These are phyloP conservation scores for Reticulascus tulasneorum DNA, from an alignment of 2,329 filamentous ascomycete species.

Conservation along the genomic window DNA sequence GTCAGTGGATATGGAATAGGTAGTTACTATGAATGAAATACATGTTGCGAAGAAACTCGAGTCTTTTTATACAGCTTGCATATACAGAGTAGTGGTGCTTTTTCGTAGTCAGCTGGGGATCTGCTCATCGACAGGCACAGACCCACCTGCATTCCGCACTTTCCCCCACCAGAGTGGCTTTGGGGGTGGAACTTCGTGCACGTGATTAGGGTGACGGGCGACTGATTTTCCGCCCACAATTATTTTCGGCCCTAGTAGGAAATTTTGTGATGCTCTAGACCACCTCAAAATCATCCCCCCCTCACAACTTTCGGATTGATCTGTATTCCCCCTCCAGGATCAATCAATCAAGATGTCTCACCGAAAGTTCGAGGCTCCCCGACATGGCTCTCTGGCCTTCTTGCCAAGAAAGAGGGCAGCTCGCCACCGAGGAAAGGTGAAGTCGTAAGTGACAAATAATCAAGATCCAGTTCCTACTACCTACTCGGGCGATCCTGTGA, in stretches of 20 bases:
- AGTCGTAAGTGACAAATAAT: slow-evolving; percentile 68
- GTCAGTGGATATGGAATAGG: no score
- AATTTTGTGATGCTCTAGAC: slow-evolving; percentile 1
- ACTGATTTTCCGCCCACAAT: slow-evolving; percentile 1
- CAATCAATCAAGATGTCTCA: slow-evolving; percentile 17
- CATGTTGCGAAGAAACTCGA: no score
- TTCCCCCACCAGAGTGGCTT: not conserved
- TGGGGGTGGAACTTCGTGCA: not conserved
- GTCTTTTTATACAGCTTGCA: no score
- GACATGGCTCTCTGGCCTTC: slow-evolving; percentile 90
- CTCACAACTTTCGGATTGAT: slow-evolving; percentile 4
- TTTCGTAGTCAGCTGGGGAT: no score
- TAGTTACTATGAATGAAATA: not conserved
- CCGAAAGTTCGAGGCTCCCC: slow-evolving; percentile 71
- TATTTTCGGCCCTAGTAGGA: not conserved
- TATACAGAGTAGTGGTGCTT: no score
- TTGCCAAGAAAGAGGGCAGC: slow-evolving; percentile 88
- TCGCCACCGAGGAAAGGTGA: slow-evolving; percentile 95
- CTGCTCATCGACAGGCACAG: no score
- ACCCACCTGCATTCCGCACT: no score
- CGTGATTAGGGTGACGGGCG: slow-evolving; percentile 11
- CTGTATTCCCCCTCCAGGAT: slow-evolving; percentile 1
- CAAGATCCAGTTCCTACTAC: not conserved
- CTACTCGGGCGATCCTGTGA: slow-evolving; percentile 16
- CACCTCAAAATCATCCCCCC: not conserved